A percentile compares a stretch with the other conserved stretches of the same genome.
phyloP scores from a whole-genome alignment of 768 basidiomycete species.

The Ephemerocybe angulata region DNA sequence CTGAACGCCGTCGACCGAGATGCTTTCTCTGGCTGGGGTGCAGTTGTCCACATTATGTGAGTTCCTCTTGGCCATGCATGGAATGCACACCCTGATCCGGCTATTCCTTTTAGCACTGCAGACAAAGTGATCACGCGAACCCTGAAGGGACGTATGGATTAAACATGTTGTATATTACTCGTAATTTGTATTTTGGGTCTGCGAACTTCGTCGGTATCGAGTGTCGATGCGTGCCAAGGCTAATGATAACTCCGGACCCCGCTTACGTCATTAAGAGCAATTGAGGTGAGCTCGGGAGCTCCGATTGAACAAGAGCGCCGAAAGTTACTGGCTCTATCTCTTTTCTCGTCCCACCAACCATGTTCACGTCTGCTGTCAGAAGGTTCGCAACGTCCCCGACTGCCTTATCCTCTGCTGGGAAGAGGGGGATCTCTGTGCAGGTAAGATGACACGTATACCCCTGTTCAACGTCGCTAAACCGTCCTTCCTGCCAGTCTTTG shows the following conservation, averaged over 20 bases:
- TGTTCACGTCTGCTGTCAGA: conserved; percentile 32
- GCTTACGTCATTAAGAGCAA: conserved; percentile 15
- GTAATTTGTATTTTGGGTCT: neutral
- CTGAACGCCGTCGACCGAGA: conserved; percentile 95
- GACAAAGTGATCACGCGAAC: conserved; percentile 79
- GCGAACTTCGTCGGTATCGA: neutral
- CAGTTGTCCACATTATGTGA: conserved; percentile 92
- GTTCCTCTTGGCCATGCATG: conserved; percentile 22
- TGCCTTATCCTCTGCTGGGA: conserved; percentile 24
- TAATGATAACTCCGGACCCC: neutral
- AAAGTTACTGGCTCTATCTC: conserved; percentile 7
- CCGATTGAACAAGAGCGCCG: conserved; percentile 1
- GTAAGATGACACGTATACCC: conserved; percentile 29
- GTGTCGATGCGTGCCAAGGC: neutral
- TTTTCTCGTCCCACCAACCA: conserved; percentile 18
- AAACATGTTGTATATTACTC: conserved; percentile 20
- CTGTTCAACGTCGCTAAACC: conserved; percentile 6
- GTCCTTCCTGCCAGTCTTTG: conserved; percentile 55
- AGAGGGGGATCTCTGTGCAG: conserved; percentile 62
- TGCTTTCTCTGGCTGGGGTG: conserved; percentile 96
- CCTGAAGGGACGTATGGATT: conserved; percentile 92
- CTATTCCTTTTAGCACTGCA: conserved; percentile 49
- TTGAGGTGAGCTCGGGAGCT: neutral
- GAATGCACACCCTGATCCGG: neutral
- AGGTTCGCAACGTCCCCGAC: conserved; percentile 22